phyloP scores from a whole-genome alignment of 805 yeast genomes.

The Candida vaughaniae region DNA sequence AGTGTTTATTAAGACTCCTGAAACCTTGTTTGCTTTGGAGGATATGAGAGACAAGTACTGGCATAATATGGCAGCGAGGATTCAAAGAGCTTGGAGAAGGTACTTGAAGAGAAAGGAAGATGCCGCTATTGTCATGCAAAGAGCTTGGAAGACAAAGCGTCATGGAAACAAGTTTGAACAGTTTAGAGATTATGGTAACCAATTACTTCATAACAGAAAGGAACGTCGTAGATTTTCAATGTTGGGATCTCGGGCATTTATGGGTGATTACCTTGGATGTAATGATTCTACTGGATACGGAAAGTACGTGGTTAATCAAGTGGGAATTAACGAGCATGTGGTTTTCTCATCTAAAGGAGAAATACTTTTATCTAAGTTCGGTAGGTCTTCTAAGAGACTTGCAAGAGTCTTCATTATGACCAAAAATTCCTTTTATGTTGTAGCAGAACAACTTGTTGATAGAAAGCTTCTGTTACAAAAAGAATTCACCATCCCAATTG shows the following conservation, averaged over 20 bases:
- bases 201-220: slow-evolving; percentile 67
- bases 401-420: slow-evolving; percentile 75
- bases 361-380: slow-evolving; percentile 79
- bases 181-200: slow-evolving; percentile 80
- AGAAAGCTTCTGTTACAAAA: slow-evolving; percentile 51
- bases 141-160: slow-evolving; percentile 74
- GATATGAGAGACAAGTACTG: slow-evolving; percentile 96
- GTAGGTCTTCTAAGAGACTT: slow-evolving; percentile 81
- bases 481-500: slow-evolving; percentile 64
- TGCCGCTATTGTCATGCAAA: slow-evolving; percentile 79
- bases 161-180: slow-evolving; percentile 83
- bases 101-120: slow-evolving; percentile 78
- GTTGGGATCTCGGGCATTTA: slow-evolving; percentile 80
- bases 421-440: slow-evolving; percentile 56
- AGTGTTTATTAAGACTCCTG: slow-evolving; percentile 95
- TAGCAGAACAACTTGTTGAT: slow-evolving; percentile 72
- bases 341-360: slow-evolving; percentile 82
- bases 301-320: slow-evolving; percentile 64
- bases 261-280: slow-evolving; percentile 93
- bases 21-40: slow-evolving; percentile 91
- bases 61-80: slow-evolving; percentile 97
- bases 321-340: slow-evolving; percentile 69
- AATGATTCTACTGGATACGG: slow-evolving; percentile 73
- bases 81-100: slow-evolving; percentile 95
- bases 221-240: slow-evolving; percentile 88